A percentile compares a stretch with the other conserved stretches of the same genome.
These are phyloP conservation scores for Heliamphora exappendiculata DNA, from an alignment of 148 eudicot species.

Conservation along the genomic window DNA sequence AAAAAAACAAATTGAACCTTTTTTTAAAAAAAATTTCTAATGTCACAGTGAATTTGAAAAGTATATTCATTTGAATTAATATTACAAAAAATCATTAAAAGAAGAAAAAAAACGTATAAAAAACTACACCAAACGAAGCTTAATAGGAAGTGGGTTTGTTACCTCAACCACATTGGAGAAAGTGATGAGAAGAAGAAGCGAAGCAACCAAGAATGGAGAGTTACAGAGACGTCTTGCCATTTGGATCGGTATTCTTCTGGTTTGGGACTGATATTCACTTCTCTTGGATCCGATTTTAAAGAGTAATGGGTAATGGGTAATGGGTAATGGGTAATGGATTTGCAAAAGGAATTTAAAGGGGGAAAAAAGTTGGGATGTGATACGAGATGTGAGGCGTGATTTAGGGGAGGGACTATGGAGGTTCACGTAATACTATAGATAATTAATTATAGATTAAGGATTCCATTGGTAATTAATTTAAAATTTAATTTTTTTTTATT, in stretches of 20 bases:
- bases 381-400: constrained; percentile 4
- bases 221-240: neutral
- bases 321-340: neutral
- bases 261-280: too few species aligned
- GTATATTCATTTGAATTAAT: too few species aligned
- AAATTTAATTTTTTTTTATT: too few species aligned
- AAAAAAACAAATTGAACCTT: too few species aligned
- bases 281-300: neutral
- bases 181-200: constrained; percentile 1
- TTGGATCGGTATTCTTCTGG: neutral
- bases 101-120: too few species aligned
- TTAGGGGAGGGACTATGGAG: neutral
- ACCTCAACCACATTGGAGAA: constrained; percentile 16
- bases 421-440: neutral
- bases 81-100: too few species aligned
- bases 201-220: neutral
- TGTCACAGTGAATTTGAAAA: too few species aligned
- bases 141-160: neutral
- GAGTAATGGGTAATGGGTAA: neutral
- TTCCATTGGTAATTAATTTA: too few species aligned
- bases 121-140: too few species aligned
- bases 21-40: too few species aligned
- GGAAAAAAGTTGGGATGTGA: neutral
- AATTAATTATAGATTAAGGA: neutral
- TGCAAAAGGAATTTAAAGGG: neutral